phyloP scores from a whole-genome alignment of 352 stramenopile genomes.

The Phytophthora multivora region DNA sequence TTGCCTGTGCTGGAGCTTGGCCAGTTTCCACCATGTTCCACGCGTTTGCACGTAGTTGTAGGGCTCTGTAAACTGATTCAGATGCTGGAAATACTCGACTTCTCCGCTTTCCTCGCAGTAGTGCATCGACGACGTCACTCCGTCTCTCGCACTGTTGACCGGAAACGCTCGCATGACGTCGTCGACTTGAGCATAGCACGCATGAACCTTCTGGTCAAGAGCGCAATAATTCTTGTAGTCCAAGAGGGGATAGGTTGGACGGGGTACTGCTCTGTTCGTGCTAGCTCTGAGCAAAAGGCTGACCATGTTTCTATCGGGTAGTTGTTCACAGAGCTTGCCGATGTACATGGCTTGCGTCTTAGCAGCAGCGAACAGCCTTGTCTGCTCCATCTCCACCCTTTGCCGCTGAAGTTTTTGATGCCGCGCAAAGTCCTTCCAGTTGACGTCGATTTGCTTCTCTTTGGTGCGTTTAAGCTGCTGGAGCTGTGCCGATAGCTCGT shows the following conservation, averaged over 20 bases:
- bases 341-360: slow-evolving; percentile 21
- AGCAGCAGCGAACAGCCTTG: slow-evolving; percentile 8
- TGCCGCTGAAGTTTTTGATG: slow-evolving; percentile 9
- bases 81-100: slow-evolving; percentile 14
- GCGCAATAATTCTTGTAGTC: slow-evolving; percentile 3
- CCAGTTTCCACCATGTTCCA: slow-evolving; percentile 16
- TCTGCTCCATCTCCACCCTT: slow-evolving; percentile 11
- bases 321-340: slow-evolving; percentile 4
- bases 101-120: background rate
- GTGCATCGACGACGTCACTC: slow-evolving; percentile 5
- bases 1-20: slow-evolving; percentile 14
- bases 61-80: slow-evolving; percentile 17
- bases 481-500: slow-evolving; percentile 8
- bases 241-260: background rate
- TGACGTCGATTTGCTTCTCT: background rate
- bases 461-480: background rate
- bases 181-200: slow-evolving; percentile 9
- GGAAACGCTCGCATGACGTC: slow-evolving; percentile 8
- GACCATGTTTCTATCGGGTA: background rate
- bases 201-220: background rate
- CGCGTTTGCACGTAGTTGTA: slow-evolving; percentile 19
- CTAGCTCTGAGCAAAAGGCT: background rate
- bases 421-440: slow-evolving; percentile 16
- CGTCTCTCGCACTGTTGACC: background rate
- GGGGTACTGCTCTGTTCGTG: background rate